Evolutionary conservation across 2,329 filamentous ascomycete genomes (phyloP).

Genomic region (Aspergillus transmontanensis): DNA sequence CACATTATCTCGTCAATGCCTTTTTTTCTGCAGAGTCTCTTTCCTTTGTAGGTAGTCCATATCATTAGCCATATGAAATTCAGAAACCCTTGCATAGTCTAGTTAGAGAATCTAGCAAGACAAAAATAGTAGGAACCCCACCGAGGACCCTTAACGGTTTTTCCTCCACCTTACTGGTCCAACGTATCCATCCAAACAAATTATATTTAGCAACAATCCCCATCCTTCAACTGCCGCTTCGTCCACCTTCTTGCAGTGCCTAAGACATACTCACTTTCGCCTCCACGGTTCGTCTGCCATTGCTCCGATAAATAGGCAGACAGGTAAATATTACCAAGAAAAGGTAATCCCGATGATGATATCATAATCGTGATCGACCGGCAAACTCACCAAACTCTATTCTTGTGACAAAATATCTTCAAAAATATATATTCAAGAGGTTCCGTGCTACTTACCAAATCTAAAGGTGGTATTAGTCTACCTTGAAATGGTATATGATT

Average conservation of each 20-base stretch:
- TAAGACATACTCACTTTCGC: not conserved
- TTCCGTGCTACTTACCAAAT: not conserved
- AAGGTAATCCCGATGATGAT: not conserved
- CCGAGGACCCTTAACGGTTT: not conserved
- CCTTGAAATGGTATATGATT: not conserved
- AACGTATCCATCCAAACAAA: not conserved
- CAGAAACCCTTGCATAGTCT: not conserved
- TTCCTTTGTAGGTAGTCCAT: not conserved
- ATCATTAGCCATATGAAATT: not conserved
- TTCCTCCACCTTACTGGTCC: not conserved
- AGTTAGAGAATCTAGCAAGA: not conserved
- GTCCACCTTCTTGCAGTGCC: not conserved
- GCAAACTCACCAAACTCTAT: not conserved
- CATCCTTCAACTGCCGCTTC: not conserved
- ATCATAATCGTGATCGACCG: not conserved
- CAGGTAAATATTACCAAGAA: not conserved
- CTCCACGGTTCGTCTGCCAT: not conserved
- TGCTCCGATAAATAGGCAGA: not conserved
- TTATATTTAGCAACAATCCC: conserved; percentile 2
- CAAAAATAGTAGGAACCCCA: not conserved
- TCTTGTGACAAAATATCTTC: not conserved
- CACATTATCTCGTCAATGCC: too few species aligned
- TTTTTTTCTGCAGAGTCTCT: not conserved
- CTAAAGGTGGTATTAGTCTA: too few species aligned
- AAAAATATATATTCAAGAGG: not conserved